Conservation (phyloP, 257 asterid species). For the Henckelia pumila region DNA sequence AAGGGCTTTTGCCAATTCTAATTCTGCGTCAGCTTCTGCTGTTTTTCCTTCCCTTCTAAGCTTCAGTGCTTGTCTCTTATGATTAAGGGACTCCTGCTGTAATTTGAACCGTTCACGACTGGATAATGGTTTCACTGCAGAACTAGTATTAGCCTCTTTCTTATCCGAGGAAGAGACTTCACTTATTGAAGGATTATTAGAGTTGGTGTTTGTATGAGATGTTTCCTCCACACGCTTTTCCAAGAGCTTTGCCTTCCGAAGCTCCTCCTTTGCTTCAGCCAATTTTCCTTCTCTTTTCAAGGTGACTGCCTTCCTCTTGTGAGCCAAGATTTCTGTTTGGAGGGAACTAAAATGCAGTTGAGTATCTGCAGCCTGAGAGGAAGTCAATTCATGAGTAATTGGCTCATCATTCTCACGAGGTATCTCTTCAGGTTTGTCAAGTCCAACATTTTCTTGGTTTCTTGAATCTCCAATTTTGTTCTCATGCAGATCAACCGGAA, state of each 20-base stretch:
- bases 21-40: slow-evolving; percentile 78
- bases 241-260: slow-evolving; percentile 74
- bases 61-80: slow-evolving; percentile 82
- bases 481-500: slow-evolving; percentile 27
- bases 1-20: slow-evolving; percentile 70
- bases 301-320: slow-evolving; percentile 74
- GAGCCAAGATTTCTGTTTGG: slow-evolving; percentile 65
- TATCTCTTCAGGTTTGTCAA: slow-evolving; percentile 35
- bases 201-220: slow-evolving; percentile 33
- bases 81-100: slow-evolving; percentile 79
- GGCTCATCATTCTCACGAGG: slow-evolving; percentile 36
- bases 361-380: slow-evolving; percentile 34
- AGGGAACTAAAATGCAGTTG: slow-evolving; percentile 35
- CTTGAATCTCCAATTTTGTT: slow-evolving; percentile 27
- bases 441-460: slow-evolving; percentile 26
- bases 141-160: slow-evolving; percentile 52
- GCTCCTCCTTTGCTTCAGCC: slow-evolving; percentile 94
- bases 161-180: slow-evolving; percentile 38
- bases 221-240: slow-evolving; percentile 54
- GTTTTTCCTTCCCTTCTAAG: slow-evolving; percentile 79
- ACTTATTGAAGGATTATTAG: slow-evolving; percentile 35
- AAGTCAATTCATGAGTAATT: slow-evolving; percentile 14
- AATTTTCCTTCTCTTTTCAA: slow-evolving; percentile 88
- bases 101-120: slow-evolving; percentile 74
- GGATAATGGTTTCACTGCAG: slow-evolving; percentile 60